Percentiles rank a stretch among this genome's conserved stretches.
phyloP scores from a whole-genome alignment of 2,329 filamentous ascomycete species.

The Fusarium sp. region DNA sequence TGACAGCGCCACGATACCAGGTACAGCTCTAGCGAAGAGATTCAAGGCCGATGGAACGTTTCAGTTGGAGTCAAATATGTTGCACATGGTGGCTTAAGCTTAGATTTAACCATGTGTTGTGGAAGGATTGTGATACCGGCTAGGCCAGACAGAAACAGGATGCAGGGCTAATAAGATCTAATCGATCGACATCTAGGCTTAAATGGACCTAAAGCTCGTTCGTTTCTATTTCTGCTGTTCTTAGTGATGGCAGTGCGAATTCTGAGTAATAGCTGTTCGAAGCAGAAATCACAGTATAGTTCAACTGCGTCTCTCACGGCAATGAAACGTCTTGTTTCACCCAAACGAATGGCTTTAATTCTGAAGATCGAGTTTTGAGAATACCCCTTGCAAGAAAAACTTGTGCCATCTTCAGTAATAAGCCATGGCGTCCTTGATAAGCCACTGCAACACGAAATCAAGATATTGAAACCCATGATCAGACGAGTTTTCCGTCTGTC shows the following conservation, averaged over 20 bases:
- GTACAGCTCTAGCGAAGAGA: neutral
- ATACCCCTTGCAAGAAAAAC: no score
- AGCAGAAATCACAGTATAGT: no score
- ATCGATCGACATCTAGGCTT: neutral
- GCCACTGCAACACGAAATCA: neutral
- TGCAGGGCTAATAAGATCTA: neutral
- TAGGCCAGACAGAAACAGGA: neutral
- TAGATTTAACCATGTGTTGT: neutral
- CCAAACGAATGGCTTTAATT: no score
- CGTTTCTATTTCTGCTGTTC: neutral
- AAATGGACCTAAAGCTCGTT: fast-evolving
- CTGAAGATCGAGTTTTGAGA: neutral
- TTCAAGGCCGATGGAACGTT: neutral
- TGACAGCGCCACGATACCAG: neutral
- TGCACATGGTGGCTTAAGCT: conserved; percentile 2
- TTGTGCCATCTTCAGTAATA: neutral
- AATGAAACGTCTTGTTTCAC: no score
- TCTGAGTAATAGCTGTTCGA: neutral
- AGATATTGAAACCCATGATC: neutral
- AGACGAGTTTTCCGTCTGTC: neutral
- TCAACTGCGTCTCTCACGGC: no score
- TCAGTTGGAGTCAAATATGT: neutral
- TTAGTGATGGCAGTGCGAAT: neutral
- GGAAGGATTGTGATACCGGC: neutral
- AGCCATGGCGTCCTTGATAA: neutral